phyloP scores from a whole-genome alignment of 2,329 filamentous ascomycete species.

The Penicillium sp. region DNA sequence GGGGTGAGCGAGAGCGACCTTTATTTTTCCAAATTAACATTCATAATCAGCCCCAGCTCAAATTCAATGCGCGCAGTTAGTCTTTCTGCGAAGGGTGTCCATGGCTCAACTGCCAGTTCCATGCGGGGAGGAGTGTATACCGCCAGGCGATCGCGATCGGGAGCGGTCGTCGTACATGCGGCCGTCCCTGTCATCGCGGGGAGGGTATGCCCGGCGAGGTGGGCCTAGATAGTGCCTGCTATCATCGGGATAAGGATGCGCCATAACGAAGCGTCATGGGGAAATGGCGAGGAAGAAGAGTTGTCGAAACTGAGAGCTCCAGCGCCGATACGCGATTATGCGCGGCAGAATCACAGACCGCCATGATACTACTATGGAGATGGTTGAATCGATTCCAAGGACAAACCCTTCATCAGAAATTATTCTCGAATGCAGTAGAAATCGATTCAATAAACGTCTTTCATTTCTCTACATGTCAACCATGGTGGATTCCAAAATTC shows the following conservation, averaged over 20 bases:
- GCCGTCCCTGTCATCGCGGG: constrained; percentile 40
- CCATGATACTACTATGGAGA: not conserved
- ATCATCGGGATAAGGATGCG: constrained; percentile 20
- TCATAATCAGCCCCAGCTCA: constrained; percentile 40
- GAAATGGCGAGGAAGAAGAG: constrained; percentile 2
- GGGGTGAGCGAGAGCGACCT: constrained; percentile 40
- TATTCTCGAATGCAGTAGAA: no score
- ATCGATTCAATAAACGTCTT: no score
- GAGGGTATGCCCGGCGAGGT: constrained; percentile 25
- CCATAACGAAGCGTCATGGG: constrained; percentile 8
- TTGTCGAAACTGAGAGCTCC: constrained; percentile 3
- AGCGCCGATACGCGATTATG: constrained; percentile 10
- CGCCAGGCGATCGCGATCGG: constrained; percentile 44
- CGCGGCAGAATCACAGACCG: constrained; percentile 14
- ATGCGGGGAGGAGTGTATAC: constrained; percentile 47
- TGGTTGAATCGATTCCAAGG: not conserved
- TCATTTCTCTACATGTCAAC: no score
- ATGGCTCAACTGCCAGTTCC: constrained; percentile 32
- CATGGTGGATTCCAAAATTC: no score
- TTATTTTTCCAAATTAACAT: constrained; percentile 20
- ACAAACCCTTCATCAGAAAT: no score
- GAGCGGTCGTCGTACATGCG: constrained; percentile 49
- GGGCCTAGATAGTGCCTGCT: constrained; percentile 24
- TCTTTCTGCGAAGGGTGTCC: constrained; percentile 18
- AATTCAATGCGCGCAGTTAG: constrained; percentile 11